A percentile compares a stretch with the other conserved stretches of the same genome.
phyloP scores from a whole-genome alignment of 176 grass and related monocot genomes.

The Lolium rigidum region DNA sequence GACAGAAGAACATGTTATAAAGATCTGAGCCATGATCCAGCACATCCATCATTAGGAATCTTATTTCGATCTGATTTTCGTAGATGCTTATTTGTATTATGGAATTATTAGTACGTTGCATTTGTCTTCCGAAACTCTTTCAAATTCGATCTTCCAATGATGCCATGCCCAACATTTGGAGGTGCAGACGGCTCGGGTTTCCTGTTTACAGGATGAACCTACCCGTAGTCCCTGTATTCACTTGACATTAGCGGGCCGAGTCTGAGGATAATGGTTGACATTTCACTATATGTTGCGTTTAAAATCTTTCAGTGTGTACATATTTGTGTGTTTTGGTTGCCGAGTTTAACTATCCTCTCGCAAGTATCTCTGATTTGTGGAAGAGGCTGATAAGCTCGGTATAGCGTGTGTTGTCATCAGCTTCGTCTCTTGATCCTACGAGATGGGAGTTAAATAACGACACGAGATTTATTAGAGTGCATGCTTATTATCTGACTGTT shows the following conservation, averaged over 20 bases:
- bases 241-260: constrained; percentile 12
- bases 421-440: constrained; percentile 43
- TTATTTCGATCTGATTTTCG: no score
- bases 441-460: constrained; percentile 69
- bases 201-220: constrained; percentile 63
- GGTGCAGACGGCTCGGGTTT: constrained; percentile 39
- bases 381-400: constrained; percentile 55
- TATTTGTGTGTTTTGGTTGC: no score
- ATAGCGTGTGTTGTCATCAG: constrained; percentile 68
- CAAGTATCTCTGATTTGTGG: constrained; percentile 24
- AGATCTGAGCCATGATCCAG: constrained; percentile 33
- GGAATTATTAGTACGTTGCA: no score
- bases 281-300: no score
- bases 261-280: constrained; percentile 26
- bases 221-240: constrained; percentile 46
- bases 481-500: no score
- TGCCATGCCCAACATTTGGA: constrained; percentile 18
- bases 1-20: constrained; percentile 57
- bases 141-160: background rate
- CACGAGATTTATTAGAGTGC: constrained; percentile 56
- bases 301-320: no score
- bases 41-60: background rate
- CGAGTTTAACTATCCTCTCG: constrained; percentile 63
- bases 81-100: no score
- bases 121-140: no score